Base-by-base conservation (phyloP, 768 basidiomycete species). In the Amanita exitialis region DNA sequence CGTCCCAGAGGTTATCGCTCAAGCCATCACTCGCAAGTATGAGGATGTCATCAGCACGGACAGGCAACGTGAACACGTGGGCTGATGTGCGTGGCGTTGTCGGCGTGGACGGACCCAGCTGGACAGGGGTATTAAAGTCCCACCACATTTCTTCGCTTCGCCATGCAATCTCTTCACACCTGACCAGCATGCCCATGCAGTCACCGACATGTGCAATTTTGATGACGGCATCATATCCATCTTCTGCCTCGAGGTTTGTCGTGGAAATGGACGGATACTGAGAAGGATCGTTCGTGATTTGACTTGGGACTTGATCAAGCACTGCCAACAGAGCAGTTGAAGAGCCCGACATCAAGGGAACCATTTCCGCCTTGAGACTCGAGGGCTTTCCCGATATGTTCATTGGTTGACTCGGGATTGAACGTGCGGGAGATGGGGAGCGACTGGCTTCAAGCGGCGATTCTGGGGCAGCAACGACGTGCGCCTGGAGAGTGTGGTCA, bases 141-240 rank as follows among this genome's bases (percentile, higher is more conserved):
- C 90, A 92, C 80, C 92, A 93, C 89, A 95, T 94, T 65, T 96
- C 94, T 38, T 88, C 79, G 44, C 83, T 87, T 28, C 92, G 75
- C 83, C 91, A 96, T 1, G 82, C 78, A 39, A 96, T 81, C 49
- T 79, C 72, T 41, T 86, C 79, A 5, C 77, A 83, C 2, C 93
- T 79, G 16, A 97, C 80, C 18, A 96, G 74, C 76, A 90, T 85
- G 20, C 83, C 83, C 78, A 86, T 86, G 62, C 90, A 90, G 59
- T 94, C 90, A 7, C 91, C 90, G 6, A 94, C 64, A 57, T 92
- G 88, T 0, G 90, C 90, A 21, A 94, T 82, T 54, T 82, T 79
- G 36, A 94, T 75, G 37, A 87, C 79, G 0, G 84, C 80, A 34
- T 78, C 77, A 49, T 69, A 63, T 37, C 41, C 57, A 20, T 42